phyloP scores from a whole-genome alignment of 176 grass and related monocot genomes.

The Themeda triandra region DNA sequence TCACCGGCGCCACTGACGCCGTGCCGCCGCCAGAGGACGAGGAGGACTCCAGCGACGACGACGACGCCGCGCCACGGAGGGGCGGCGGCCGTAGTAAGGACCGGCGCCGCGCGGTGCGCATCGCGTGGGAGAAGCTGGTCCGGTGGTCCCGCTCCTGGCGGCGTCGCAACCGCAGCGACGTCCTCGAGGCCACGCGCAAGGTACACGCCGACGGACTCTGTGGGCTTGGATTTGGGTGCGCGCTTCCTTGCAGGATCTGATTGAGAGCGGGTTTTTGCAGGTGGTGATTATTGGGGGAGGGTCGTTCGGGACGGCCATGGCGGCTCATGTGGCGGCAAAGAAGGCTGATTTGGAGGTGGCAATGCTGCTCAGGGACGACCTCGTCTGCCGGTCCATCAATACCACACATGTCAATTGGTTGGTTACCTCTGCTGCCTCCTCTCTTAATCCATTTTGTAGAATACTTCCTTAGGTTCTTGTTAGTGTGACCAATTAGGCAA shows the following conservation, averaged over 20 bases:
- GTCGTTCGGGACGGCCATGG: slow-evolving; percentile 90
- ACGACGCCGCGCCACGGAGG: not conserved
- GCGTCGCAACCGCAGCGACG: slow-evolving; percentile 59
- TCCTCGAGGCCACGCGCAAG: slow-evolving; percentile 80
- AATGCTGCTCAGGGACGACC: slow-evolving; percentile 74
- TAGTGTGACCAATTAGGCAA: not conserved
- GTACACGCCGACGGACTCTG: not conserved
- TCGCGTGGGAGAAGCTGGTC: slow-evolving; percentile 94
- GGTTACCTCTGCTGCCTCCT: not conserved
- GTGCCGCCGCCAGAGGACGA: not conserved
- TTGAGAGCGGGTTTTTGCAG: slow-evolving; percentile 19
- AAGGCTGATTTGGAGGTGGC: slow-evolving; percentile 64
- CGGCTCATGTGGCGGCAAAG: slow-evolving; percentile 67
- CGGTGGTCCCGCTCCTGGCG: slow-evolving; percentile 88
- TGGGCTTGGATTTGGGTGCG: no score
- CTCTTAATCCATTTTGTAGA: not conserved
- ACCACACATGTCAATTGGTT: slow-evolving; percentile 60
- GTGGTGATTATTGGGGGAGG: slow-evolving; percentile 80
- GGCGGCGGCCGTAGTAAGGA: slow-evolving; percentile 42
- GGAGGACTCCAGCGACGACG: slow-evolving; percentile 2
- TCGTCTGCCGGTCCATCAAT: slow-evolving; percentile 76
- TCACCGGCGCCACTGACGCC: slow-evolving; percentile 1
- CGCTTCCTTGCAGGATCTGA: not conserved
- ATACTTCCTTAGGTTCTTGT: not conserved
- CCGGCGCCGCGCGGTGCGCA: slow-evolving; percentile 49